These are phyloP conservation scores for Fraxinus pennsylvanica DNA, from an alignment of 257 asterid genomes.

Conservation along the genomic window DNA sequence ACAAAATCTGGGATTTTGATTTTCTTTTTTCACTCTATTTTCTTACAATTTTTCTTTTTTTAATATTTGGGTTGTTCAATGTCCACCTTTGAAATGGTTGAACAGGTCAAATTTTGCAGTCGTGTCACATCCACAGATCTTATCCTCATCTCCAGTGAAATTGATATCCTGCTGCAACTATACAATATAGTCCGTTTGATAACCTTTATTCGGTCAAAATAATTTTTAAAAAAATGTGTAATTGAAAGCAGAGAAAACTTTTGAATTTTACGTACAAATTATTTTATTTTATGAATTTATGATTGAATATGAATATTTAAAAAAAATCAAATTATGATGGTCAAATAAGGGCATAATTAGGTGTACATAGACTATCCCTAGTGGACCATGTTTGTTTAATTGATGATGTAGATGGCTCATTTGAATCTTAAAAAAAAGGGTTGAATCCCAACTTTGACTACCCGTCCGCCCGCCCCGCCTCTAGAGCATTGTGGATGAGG, in stretches of 20 bases:
- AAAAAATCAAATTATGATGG: too few species aligned
- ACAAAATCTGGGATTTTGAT: constrained; percentile 55
- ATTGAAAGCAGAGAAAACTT: too few species aligned
- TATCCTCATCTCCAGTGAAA: constrained; percentile 73
- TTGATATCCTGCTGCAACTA: constrained; percentile 64
- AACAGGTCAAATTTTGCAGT: constrained; percentile 37
- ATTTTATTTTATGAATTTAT: too few species aligned
- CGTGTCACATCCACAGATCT: constrained; percentile 66
- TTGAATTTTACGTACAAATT: too few species aligned
- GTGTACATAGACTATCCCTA: constrained; percentile 27
- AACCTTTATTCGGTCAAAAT: too few species aligned
- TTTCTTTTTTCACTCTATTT: constrained; percentile 1
- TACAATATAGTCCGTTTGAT: background rate
- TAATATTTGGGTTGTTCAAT: background rate
- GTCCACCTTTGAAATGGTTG: constrained; percentile 24
- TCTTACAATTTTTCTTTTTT: background rate
- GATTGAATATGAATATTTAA: too few species aligned
- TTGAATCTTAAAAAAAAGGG: too few species aligned
- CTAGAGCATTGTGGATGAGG: too few species aligned
- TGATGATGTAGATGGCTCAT: constrained; percentile 13
- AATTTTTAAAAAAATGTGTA: too few species aligned
- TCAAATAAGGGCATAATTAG: background rate
- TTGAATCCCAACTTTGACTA: too few species aligned
- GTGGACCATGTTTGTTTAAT: constrained; percentile 33
- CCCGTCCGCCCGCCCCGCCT: too few species aligned